These are phyloP conservation scores for Cercospora beticola DNA, from an alignment of 2,329 filamentous ascomycete species.

Conservation along the genomic window DNA sequence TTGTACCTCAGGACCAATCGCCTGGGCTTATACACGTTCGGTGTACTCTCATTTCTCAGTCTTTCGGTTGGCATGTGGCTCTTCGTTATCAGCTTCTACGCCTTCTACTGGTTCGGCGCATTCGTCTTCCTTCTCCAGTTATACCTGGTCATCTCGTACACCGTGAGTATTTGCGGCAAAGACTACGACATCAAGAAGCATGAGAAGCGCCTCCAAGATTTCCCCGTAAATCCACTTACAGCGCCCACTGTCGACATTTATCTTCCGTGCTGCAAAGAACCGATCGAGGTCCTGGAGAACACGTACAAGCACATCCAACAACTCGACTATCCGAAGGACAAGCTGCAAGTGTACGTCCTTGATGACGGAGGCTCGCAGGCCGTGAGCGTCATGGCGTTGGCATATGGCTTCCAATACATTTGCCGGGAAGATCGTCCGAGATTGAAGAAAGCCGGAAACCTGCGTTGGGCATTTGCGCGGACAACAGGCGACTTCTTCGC, in stretches of 20 bases:
- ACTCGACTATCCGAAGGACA: slow-evolving; percentile 42
- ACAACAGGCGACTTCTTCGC: slow-evolving; percentile 45
- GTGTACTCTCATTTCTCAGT: slow-evolving; percentile 43
- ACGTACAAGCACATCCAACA: slow-evolving; percentile 40
- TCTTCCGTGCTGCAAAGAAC: slow-evolving; percentile 46
- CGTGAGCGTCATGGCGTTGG: slow-evolving; percentile 37
- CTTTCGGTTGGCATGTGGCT: slow-evolving; percentile 48
- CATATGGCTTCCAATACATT: slow-evolving; percentile 44
- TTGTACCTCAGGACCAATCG: slow-evolving; percentile 44
- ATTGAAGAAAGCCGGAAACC: slow-evolving; percentile 47
- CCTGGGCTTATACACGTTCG: slow-evolving; percentile 43
- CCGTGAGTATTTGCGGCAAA: slow-evolving; percentile 43
- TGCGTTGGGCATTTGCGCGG: slow-evolving; percentile 44
- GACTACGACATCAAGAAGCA: slow-evolving; percentile 44
- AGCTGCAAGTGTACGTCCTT: slow-evolving; percentile 43
- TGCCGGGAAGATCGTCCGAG: slow-evolving; percentile 45
- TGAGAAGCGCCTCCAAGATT: slow-evolving; percentile 35
- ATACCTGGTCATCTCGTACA: slow-evolving; percentile 45
- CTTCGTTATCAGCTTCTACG: slow-evolving; percentile 40
- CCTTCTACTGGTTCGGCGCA: slow-evolving; percentile 38
- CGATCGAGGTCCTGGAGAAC: slow-evolving; percentile 43
- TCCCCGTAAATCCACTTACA: slow-evolving; percentile 38
- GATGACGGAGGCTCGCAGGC: slow-evolving; percentile 42
- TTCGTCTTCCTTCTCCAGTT: slow-evolving; percentile 44
- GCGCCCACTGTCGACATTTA: slow-evolving; percentile 46